Conservation (phyloP, 2,329 filamentous ascomycete genomes). For the Septoria petroselini region DNA sequence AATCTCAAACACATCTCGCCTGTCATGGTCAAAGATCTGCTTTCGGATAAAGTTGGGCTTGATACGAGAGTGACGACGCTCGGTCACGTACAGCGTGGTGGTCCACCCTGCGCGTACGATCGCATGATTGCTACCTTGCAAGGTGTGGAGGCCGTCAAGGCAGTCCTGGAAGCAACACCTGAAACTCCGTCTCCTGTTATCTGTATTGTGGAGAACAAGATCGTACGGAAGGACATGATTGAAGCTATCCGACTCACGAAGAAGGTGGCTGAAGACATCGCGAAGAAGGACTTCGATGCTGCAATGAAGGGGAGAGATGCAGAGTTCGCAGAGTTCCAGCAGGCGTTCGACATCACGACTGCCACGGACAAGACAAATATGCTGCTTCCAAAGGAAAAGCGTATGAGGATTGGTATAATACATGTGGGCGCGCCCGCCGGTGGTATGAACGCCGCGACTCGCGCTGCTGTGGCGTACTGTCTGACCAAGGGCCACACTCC, state of each 20-base stretch:
- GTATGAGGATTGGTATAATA: constrained; percentile 91
- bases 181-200: constrained; percentile 92
- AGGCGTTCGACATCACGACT: constrained; percentile 86
- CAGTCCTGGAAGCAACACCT: constrained; percentile 83
- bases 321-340: constrained; percentile 90
- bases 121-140: constrained; percentile 89
- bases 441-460: constrained; percentile 95
- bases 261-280: constrained; percentile 75
- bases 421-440: constrained; percentile 95
- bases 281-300: constrained; percentile 76
- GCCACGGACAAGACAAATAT: constrained; percentile 70
- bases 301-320: constrained; percentile 88
- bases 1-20: constrained; percentile 80
- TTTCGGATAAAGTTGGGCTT: constrained; percentile 75
- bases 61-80: constrained; percentile 94
- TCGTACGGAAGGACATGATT: constrained; percentile 83
- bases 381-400: constrained; percentile 68
- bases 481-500: constrained; percentile 87
- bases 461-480: constrained; percentile 90
- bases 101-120: constrained; percentile 88
- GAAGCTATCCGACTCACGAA: constrained; percentile 85
- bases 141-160: constrained; percentile 89
- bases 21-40: constrained; percentile 77
- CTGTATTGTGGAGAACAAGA: constrained; percentile 96
- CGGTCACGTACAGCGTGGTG: constrained; percentile 95